A percentile compares a stretch with the other conserved stretches of the same genome.
Evolutionary conservation across 192 early-diverging fungal species (phyloP).

Genomic region (Coemansia sp.): DNA sequence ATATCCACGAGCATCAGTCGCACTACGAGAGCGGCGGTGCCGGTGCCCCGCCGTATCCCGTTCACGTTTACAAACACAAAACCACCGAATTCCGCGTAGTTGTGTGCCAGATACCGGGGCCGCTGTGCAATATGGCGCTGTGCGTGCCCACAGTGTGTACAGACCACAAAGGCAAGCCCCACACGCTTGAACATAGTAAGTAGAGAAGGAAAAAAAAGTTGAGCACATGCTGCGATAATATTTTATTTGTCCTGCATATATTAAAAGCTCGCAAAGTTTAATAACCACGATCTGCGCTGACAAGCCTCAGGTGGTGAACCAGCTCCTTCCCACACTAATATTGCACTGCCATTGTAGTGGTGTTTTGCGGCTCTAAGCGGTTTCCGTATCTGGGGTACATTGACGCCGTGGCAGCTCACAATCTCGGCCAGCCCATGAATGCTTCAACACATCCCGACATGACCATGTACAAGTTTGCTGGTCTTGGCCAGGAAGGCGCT

Average conservation of each 20-base stretch:
- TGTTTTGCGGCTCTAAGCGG: slow-evolving; percentile 78
- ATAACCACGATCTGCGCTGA: slow-evolving; percentile 7
- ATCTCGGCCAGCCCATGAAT: slow-evolving; percentile 73
- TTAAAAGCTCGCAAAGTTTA: slow-evolving; percentile 11
- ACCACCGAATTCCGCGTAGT: slow-evolving; percentile 60
- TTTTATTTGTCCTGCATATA: slow-evolving; percentile 11
- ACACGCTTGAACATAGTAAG: slow-evolving; percentile 75
- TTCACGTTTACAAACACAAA: slow-evolving; percentile 55
- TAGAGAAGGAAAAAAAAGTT: neutral
- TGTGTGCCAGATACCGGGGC: slow-evolving; percentile 65
- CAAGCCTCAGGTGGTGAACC: neutral
- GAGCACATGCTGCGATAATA: slow-evolving; percentile 6
- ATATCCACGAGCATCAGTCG: slow-evolving; percentile 33
- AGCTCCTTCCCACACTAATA: no score
- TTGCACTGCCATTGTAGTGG: slow-evolving; percentile 52
- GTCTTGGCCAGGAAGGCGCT: slow-evolving; percentile 68
- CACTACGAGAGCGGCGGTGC: slow-evolving; percentile 31
- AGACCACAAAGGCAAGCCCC: slow-evolving; percentile 73
- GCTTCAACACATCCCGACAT: slow-evolving; percentile 59
- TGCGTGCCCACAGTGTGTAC: slow-evolving; percentile 70
- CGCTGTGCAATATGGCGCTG: slow-evolving; percentile 61
- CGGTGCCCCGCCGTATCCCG: slow-evolving; percentile 28
- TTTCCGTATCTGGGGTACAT: slow-evolving; percentile 72
- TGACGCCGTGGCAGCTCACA: slow-evolving; percentile 69
- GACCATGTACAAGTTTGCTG: slow-evolving; percentile 71